phyloP scores from a whole-genome alignment of 768 basidiomycete genomes.

The Pisolithus orientalis region DNA sequence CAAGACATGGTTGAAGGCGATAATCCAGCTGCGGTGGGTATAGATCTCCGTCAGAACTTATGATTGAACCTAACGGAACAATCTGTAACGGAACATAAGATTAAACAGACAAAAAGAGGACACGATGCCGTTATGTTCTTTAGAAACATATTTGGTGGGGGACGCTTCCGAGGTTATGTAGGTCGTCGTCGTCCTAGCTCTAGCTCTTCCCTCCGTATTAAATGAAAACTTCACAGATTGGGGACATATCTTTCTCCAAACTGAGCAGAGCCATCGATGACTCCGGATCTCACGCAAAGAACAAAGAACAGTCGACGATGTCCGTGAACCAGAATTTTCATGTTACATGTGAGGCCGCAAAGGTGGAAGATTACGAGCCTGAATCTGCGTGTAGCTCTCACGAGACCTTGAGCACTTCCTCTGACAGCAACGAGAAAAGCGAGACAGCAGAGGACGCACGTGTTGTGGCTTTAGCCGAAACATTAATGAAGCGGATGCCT shows the following conservation, averaged over 20 bases:
- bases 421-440: not conserved
- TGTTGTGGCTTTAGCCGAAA: not conserved
- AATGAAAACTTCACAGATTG: not conserved
- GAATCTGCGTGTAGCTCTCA: not conserved
- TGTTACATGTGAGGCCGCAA: not conserved
- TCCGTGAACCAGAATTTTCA: no score
- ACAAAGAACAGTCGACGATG: not conserved
- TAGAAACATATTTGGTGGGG: not conserved
- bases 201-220: not conserved
- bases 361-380: not conserved
- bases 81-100: no score
- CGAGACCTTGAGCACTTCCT: not conserved
- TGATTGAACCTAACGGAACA: not conserved
- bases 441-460: not conserved
- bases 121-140: not conserved
- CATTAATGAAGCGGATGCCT: not conserved
- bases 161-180: not conserved
- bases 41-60: not conserved
- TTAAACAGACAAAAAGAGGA: no score
- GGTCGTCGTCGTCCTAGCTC: not conserved
- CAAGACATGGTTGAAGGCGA: not conserved
- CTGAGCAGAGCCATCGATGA: not conserved
- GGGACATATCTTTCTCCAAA: not conserved
- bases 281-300: not conserved
- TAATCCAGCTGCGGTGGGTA: not conserved